Conservation (phyloP, 148 eudicot genomes). For the Spergularia bocconei region DNA sequence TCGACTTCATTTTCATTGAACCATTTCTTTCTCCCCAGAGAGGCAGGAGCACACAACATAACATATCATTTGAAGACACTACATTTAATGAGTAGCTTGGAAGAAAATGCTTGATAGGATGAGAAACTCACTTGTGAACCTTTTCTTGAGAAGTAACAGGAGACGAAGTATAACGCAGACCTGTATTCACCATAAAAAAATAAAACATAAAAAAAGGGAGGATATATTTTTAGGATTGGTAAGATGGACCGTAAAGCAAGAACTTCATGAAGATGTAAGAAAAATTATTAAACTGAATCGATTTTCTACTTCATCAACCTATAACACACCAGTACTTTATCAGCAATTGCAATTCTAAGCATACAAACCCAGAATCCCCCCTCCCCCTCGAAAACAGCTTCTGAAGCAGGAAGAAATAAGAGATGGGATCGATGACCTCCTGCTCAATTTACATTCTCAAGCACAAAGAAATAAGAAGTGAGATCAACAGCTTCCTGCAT, state of each 20-base stretch:
- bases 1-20: not conserved
- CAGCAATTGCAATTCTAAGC: too few species aligned
- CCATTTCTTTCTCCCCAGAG: not conserved
- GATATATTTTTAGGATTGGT: not conserved
- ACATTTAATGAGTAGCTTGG: not conserved
- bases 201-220: not conserved
- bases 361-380: too few species aligned
- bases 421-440: too few species aligned
- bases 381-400: too few species aligned
- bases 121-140: conserved; percentile 66
- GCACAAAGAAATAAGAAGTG: too few species aligned
- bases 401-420: too few species aligned
- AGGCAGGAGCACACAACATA: not conserved
- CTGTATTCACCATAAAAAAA: conserved; percentile 34
- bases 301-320: not conserved
- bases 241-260: not conserved
- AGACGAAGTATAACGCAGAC: conserved; percentile 71
- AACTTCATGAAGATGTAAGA: not conserved
- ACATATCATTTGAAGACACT: not conserved
- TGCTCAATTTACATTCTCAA: too few species aligned
- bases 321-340: not conserved
- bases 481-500: too few species aligned
- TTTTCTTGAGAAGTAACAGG: conserved; percentile 89
- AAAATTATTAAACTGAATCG: not conserved
- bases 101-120: not conserved